phyloP scores from a whole-genome alignment of 371 early-diverging fungal genomes.

The Cokeromyces recurvatus region DNA sequence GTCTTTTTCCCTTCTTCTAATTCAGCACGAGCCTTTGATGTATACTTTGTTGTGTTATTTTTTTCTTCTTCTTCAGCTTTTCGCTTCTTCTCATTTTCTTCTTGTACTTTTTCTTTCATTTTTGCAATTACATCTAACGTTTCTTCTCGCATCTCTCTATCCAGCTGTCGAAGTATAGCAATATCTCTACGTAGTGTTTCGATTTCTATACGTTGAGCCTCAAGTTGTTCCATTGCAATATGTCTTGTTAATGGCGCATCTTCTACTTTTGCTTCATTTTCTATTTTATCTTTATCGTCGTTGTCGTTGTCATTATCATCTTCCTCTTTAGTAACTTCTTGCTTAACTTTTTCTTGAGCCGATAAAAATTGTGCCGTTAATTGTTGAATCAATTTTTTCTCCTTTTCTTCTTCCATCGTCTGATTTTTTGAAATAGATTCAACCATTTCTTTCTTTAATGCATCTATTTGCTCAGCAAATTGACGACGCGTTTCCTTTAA shows the following conservation, averaged over 20 bases:
- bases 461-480: slow-evolving; percentile 31
- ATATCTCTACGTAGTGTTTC: slow-evolving; percentile 47
- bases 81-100: no score
- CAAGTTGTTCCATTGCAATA: slow-evolving; percentile 1
- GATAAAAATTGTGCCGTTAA: background rate
- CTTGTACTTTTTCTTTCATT: slow-evolving; percentile 38
- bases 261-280: slow-evolving; percentile 1
- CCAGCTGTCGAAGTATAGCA: slow-evolving; percentile 57
- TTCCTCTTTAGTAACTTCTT: background rate
- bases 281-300: background rate
- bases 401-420: slow-evolving; percentile 82
- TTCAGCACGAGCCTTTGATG: slow-evolving; percentile 29
- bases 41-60: slow-evolving; percentile 21
- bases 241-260: background rate
- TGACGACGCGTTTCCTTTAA: slow-evolving; percentile 23
- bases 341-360: no score
- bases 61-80: slow-evolving; percentile 39
- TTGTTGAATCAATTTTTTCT: slow-evolving; percentile 1
- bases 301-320: background rate
- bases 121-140: slow-evolving; percentile 35
- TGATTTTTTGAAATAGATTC: slow-evolving; percentile 12
- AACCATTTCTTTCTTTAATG: slow-evolving; percentile 26
- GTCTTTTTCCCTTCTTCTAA: slow-evolving; percentile 66
- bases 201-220: slow-evolving; percentile 25
- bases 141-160: slow-evolving; percentile 48